phyloP scores from a whole-genome alignment of 2,329 filamentous ascomycete genomes.

The Bipolaris oryzae region DNA sequence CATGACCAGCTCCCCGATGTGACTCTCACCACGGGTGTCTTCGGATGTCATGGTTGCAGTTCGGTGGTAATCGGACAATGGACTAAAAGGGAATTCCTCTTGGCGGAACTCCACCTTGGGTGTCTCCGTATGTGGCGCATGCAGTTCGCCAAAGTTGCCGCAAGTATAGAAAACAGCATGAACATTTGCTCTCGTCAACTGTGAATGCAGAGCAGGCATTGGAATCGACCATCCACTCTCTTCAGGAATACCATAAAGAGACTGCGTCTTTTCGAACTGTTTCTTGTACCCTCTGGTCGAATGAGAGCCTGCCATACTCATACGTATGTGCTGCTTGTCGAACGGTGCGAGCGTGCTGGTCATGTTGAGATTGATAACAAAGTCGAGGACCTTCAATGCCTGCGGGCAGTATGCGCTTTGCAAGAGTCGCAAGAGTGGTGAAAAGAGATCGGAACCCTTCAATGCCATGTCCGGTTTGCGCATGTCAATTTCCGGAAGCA shows the following conservation, averaged over 20 bases:
- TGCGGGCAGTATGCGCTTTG: slow-evolving; percentile 95
- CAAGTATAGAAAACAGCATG: slow-evolving; percentile 97
- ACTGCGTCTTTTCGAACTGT: slow-evolving; percentile 93
- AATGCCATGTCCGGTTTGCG: slow-evolving; percentile 85
- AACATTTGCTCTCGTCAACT: slow-evolving; percentile 85
- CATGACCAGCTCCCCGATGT: slow-evolving; percentile 80
- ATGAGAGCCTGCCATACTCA: slow-evolving; percentile 95
- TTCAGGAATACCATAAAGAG: slow-evolving; percentile 94
- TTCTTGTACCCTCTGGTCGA: slow-evolving; percentile 82
- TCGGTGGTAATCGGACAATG: slow-evolving; percentile 72
- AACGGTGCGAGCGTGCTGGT: slow-evolving; percentile 77
- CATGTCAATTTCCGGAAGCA: slow-evolving; percentile 93
- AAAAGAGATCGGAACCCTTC: slow-evolving; percentile 93
- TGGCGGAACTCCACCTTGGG: slow-evolving; percentile 91
- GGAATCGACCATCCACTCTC: slow-evolving; percentile 96
- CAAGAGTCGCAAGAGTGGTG: slow-evolving; percentile 83
- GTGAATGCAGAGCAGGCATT: slow-evolving; percentile 86
- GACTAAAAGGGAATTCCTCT: slow-evolving; percentile 82
- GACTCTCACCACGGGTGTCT: slow-evolving; percentile 72
- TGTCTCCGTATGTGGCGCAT: slow-evolving; percentile 68
- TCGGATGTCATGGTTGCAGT: slow-evolving; percentile 94
- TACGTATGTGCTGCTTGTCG: slow-evolving; percentile 91
- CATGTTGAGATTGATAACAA: slow-evolving; percentile 95
- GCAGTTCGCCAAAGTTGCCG: slow-evolving; percentile 56
- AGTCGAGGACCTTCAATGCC: slow-evolving; percentile 87